These are phyloP conservation scores for Metrosideros polymorpha DNA, from an alignment of 441 rosid species.

Conservation along the genomic window DNA sequence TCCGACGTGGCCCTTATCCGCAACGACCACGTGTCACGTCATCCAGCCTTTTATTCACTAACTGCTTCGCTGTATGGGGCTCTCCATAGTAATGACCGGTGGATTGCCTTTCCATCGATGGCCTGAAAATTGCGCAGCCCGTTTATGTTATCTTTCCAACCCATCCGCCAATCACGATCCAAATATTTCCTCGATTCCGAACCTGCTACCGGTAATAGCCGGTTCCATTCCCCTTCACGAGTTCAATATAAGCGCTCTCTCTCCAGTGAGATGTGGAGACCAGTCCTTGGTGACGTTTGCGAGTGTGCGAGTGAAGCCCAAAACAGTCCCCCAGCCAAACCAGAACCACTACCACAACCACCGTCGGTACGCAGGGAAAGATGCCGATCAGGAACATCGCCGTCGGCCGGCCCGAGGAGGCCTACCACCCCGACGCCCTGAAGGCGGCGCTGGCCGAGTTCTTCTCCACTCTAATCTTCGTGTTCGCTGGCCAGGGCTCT, in stretches of 20 bases:
- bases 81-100: neutral
- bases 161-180: slow-evolving; percentile 2
- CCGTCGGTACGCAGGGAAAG: neutral
- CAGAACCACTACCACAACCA: neutral
- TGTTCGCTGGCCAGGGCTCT: slow-evolving; percentile 12
- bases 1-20: neutral
- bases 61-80: neutral
- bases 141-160: neutral
- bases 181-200: neutral
- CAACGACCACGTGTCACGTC: neutral
- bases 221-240: neutral
- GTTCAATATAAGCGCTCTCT: neutral
- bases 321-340: neutral
- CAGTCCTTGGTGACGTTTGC: neutral
- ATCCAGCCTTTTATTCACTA: neutral
- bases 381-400: slow-evolving; percentile 13
- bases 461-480: slow-evolving; percentile 10
- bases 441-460: slow-evolving; percentile 18
- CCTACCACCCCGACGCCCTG: slow-evolving; percentile 11
- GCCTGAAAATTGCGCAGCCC: neutral
- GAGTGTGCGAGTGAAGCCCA: neutral
- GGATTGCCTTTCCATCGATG: neutral
- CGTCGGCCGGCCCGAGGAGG: slow-evolving; percentile 8
- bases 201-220: slow-evolving; percentile 5
- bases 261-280: neutral